Evolutionary conservation across 768 basidiomycete species (phyloP), one percentile per base, ranked within the genome.

Genomic region (Boletus huronensis): DNA sequence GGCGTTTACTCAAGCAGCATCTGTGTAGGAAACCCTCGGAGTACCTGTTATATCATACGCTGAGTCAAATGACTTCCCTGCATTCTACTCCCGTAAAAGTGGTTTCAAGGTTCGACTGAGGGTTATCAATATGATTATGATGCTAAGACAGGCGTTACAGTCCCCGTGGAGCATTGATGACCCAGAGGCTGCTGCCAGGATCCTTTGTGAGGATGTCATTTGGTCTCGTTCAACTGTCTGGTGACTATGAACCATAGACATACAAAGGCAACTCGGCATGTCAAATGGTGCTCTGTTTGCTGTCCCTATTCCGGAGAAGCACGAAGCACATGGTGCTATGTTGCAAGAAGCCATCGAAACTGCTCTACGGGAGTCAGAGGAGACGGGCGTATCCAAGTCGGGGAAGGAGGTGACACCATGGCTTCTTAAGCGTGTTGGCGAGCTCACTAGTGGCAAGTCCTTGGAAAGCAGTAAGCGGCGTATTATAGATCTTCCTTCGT

Each of bases 351-450:
- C 85, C 0, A 88, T 98, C 8, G 86, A 95, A 53, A 85, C 83
- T 61, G 97, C 97, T 7, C 80, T 99, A 6, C 66, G 69, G 14
- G 96, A 99, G 72, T 88, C 90, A 5, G 86, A 90, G 57, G 79
- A 81, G 54, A 87, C 86, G 58, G 93, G 94, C 2, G 75, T 96
- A 43, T 87, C 81, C 63, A 83, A 77, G 61, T 75, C 78, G 17
- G 97, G 97, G 3, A 98, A 97, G 62, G 90, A 93, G 55, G 93
- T 82, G 6, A 99, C 97, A 1, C 97, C 97, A 7, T 98, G 96
- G 96, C 75, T 99, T 10, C 75, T 99, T 29, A 77, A 79, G 41
- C 84, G 96, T 29, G 85, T 98, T 2, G 79, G 80, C 16, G 88
- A 96, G 67, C 75, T 98, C 45, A 93, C 89, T 0, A 65, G 79